Conservation (phyloP, 495 filamentous ascomycete genomes). For the Thermochaetoides thermophila region DNA sequence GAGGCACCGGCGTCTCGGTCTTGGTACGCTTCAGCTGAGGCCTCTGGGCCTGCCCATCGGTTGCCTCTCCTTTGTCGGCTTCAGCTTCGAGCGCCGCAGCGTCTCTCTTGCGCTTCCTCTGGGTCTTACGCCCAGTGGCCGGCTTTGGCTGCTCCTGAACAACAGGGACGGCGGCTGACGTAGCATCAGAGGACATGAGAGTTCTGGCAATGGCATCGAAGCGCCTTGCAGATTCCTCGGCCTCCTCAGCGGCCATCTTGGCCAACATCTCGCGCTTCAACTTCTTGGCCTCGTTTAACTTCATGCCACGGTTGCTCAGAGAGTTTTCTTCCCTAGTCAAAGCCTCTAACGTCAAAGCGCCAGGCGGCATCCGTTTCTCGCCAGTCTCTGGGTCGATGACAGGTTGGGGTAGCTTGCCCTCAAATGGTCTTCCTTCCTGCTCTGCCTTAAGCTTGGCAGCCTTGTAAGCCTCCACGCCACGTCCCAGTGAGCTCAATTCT, state of each 20-base stretch:
- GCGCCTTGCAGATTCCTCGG: constrained; percentile 44
- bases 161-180: constrained; percentile 1
- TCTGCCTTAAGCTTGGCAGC: constrained; percentile 54
- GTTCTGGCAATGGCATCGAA: constrained; percentile 37
- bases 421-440: constrained; percentile 50
- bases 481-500: constrained; percentile 61
- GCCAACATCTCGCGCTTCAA: constrained; percentile 61
- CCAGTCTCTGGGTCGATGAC: constrained; percentile 32
- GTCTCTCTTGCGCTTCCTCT: constrained; percentile 41
- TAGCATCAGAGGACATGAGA: constrained; percentile 26
- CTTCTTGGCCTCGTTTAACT: constrained; percentile 84
- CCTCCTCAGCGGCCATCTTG: constrained; percentile 54
- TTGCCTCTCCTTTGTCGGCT: constrained; percentile 25
- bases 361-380: constrained; percentile 30
- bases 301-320: constrained; percentile 76
- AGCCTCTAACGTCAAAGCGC: constrained; percentile 35
- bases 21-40: constrained; percentile 41
- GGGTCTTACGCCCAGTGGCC: constrained; percentile 18
- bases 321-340: constrained; percentile 37
- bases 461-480: constrained; percentile 62
- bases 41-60: constrained; percentile 15
- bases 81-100: constrained; percentile 29
- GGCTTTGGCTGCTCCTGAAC: constrained; percentile 12
- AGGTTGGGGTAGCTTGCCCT: constrained; percentile 28
- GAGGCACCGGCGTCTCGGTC: constrained; percentile 38